Evolutionary conservation across 768 basidiomycete genomes (phyloP).

Genomic region (Lactifluus echinatus): DNA sequence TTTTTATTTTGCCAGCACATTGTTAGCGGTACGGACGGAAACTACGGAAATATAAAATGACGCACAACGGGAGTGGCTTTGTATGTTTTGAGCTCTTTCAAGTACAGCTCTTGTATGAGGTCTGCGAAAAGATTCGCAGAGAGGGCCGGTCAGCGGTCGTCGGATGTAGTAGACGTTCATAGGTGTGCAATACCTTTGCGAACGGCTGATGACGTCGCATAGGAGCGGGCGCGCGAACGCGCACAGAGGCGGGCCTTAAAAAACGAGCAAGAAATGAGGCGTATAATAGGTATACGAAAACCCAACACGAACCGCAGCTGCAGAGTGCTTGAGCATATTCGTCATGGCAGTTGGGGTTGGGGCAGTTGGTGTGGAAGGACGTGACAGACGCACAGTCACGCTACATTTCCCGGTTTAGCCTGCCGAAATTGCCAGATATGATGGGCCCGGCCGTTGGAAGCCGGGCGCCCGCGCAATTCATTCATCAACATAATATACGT

Average conservation of each 20-base stretch:
- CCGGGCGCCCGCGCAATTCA: too few species aligned
- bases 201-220: constrained; percentile 49
- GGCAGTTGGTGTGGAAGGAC: not conserved
- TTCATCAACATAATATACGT: too few species aligned
- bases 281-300: constrained; percentile 12
- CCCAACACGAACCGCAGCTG: constrained; percentile 26
- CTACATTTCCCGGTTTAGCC: too few species aligned
- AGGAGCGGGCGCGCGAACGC: constrained; percentile 37
- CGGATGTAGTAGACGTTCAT: constrained; percentile 15
- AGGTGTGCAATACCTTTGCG: constrained; percentile 58
- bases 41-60: constrained; percentile 17
- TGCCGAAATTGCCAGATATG: too few species aligned
- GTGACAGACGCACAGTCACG: not conserved
- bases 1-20: not conserved
- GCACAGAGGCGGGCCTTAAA: constrained; percentile 45
- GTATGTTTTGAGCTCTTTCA: constrained; percentile 85
- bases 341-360: constrained; percentile 39
- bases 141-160: not conserved
- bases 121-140: constrained; percentile 39
- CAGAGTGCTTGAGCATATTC: constrained; percentile 52
- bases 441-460: too few species aligned
- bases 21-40: not conserved
- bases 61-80: constrained; percentile 67
- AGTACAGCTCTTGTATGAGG: constrained; percentile 86
- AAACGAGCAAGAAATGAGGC: not conserved